A percentile compares a stretch with the other conserved stretches of the same genome.
These are phyloP conservation scores for Afroboletus lepidellus DNA, from an alignment of 1,284 basidiomycete species.

Conservation along the genomic window DNA sequence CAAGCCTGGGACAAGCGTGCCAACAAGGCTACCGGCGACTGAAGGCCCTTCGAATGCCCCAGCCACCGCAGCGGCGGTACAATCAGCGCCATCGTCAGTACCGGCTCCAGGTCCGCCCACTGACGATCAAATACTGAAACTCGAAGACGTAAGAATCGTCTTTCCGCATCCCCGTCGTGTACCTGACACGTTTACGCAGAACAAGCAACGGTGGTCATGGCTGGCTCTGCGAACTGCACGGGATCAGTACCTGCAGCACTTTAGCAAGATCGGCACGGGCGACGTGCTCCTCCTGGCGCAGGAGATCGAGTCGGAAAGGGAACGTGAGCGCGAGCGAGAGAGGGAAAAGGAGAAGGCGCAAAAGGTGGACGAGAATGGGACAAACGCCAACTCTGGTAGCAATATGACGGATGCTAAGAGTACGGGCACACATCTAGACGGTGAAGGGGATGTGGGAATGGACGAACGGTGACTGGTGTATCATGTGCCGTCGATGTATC, in stretches of 20 bases:
- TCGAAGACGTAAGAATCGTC: slow-evolving; percentile 56
- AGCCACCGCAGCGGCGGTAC: slow-evolving; percentile 6
- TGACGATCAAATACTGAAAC: slow-evolving; percentile 55
- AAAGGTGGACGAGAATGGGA: slow-evolving; percentile 36
- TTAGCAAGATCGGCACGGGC: slow-evolving; percentile 77
- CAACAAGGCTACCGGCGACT: slow-evolving; percentile 34
- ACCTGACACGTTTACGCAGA: slow-evolving; percentile 41
- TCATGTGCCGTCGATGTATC: no score
- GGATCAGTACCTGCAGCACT: slow-evolving; percentile 67
- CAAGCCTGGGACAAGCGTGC: slow-evolving; percentile 40
- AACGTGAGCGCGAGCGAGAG: slow-evolving; percentile 38
- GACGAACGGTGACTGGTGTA: slow-evolving; percentile 35
- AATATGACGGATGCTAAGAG: slow-evolving; percentile 12
- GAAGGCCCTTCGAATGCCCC: slow-evolving; percentile 18
- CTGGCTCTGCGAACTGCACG: slow-evolving; percentile 74
- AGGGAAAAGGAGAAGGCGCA: slow-evolving; percentile 33
- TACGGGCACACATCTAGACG: slow-evolving; percentile 27
- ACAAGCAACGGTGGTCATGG: slow-evolving; percentile 72
- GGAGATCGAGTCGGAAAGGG: slow-evolving; percentile 66
- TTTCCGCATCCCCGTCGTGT: not conserved
- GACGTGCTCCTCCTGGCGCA: slow-evolving; percentile 62
- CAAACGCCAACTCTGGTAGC: slow-evolving; percentile 12
- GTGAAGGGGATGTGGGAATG: slow-evolving; percentile 57
- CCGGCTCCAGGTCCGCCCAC: slow-evolving; percentile 28
- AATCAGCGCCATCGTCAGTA: slow-evolving; percentile 15